Evolutionary conservation across 2,329 filamentous ascomycete genomes (phyloP), one percentile per base, ranked within the genome.

Genomic region (Endocalyx cinctus): DNA sequence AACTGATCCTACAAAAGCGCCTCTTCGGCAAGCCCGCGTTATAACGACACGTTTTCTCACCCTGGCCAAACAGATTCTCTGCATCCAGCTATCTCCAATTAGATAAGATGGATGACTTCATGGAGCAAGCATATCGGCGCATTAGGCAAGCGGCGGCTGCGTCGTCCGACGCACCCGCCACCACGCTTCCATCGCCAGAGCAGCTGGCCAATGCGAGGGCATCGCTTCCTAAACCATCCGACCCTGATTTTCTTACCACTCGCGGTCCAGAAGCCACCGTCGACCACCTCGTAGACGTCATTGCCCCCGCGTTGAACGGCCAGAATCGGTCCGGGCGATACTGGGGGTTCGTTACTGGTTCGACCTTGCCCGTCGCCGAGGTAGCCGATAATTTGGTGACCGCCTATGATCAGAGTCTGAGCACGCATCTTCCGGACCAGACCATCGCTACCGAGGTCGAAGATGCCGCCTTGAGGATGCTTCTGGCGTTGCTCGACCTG

Each of bases 301-400:
- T 77, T 36, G 60, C 73, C 25, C 72, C 74, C 2, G 83, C 72
- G 1, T 71, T 92, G 38, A 87, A 82, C 47, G 73, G 69, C 12
- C 74, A 78, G 50, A 80, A 77, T 45, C 70, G 74, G 26, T 78
- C 74, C 27, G 60, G 77, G 10, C 77, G 79, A 34, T 94, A 94
- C 67, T 94, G 87, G 57, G 89, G 87, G 38, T 95, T 96, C 56
- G 84, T 96, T 5, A 94, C 82, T 0, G 90, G 90, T 27, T 84
- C 87, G 11, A 69, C 73, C 6, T 84, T 89, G 0, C 86, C 87
- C 5, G 78, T 87, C 16, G 88, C 88, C 19, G 73, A 83, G 46
- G 75, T 86, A 34, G 89, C 87, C 2, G 90, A 96, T 57, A 84
- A 87, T 43, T 62, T 95, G n/a, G 87, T 90, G 40, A 81, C 81